Conservation (phyloP, 345 rosid genomes). For the Nephelium lappaceum region DNA sequence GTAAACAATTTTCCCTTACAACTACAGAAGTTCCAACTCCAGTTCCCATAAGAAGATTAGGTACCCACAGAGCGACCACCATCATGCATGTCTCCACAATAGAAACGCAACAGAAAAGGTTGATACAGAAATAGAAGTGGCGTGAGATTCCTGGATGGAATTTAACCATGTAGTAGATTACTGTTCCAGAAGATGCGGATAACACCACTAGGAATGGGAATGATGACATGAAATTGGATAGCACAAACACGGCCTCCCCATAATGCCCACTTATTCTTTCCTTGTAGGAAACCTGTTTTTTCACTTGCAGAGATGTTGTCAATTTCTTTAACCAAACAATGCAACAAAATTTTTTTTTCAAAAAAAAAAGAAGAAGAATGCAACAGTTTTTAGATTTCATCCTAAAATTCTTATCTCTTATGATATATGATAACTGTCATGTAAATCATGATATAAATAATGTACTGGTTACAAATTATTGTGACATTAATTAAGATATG, state of each 20-base stretch:
- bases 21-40: slow-evolving; percentile 31
- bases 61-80: no score
- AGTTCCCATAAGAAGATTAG: slow-evolving; percentile 28
- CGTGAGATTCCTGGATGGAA: slow-evolving; percentile 43
- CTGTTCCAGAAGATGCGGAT: slow-evolving; percentile 23
- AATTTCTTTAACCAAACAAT: no score
- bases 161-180: slow-evolving; percentile 40
- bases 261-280: no score
- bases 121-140: slow-evolving; percentile 31
- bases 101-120: slow-evolving; percentile 33
- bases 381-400: no score
- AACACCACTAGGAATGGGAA: slow-evolving; percentile 33
- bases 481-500: no score
- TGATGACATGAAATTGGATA: slow-evolving; percentile 38
- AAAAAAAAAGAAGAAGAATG: no score
- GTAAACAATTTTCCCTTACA: slow-evolving; percentile 31
- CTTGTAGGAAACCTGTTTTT: no score
- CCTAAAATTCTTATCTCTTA: no score
- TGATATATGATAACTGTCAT: no score
- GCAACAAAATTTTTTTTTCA: no score
- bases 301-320: not conserved
- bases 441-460: no score
- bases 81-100: slow-evolving; percentile 27
- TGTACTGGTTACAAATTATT: no score
- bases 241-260: slow-evolving; percentile 35